Percentiles rank a stretch among this genome's conserved stretches.
These are phyloP conservation scores for Psilocybe sp. DNA, from an alignment of 768 basidiomycete genomes.

Conservation along the genomic window DNA sequence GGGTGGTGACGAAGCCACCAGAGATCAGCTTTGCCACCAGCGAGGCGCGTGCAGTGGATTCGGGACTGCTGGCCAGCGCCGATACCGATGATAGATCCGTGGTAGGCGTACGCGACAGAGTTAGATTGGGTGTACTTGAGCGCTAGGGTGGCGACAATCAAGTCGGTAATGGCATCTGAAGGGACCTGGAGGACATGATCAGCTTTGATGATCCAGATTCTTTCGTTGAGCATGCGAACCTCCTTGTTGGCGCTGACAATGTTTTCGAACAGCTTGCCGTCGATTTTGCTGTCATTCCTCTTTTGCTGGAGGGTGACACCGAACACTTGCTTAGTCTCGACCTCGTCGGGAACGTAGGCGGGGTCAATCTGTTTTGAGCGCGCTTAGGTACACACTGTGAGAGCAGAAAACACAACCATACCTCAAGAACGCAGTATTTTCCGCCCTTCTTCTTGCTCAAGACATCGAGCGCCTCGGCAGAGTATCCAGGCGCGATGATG, in stretches of 20 bases:
- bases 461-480: constrained; percentile 82
- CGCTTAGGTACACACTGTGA: neutral
- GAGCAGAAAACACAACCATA: constrained; percentile 25
- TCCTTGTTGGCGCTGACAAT: constrained; percentile 87
- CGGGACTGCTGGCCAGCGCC: constrained; percentile 98
- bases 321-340: constrained; percentile 95
- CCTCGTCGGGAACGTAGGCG: constrained; percentile 67
- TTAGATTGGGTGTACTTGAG: constrained; percentile 99
- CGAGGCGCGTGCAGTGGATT: constrained; percentile 98
- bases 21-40: constrained; percentile 95
- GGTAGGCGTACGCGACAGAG: constrained; percentile 92
- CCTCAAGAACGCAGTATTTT: constrained; percentile 97
- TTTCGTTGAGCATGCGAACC: constrained; percentile 21
- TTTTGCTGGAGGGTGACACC: constrained; percentile 88
- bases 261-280: constrained; percentile 77
- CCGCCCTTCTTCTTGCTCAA: constrained; percentile 96
- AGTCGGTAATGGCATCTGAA: constrained; percentile 73
- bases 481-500: constrained; percentile 94
- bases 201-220: neutral
- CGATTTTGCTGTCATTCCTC: constrained; percentile 88
- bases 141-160: constrained; percentile 94
- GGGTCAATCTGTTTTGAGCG: constrained; percentile 73
- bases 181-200: constrained; percentile 58
- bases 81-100: constrained; percentile 90
- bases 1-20: constrained; percentile 99